These are phyloP conservation scores for Aspergillus arachidicola DNA, from an alignment of 2,329 filamentous ascomycete species.

Conservation along the genomic window DNA sequence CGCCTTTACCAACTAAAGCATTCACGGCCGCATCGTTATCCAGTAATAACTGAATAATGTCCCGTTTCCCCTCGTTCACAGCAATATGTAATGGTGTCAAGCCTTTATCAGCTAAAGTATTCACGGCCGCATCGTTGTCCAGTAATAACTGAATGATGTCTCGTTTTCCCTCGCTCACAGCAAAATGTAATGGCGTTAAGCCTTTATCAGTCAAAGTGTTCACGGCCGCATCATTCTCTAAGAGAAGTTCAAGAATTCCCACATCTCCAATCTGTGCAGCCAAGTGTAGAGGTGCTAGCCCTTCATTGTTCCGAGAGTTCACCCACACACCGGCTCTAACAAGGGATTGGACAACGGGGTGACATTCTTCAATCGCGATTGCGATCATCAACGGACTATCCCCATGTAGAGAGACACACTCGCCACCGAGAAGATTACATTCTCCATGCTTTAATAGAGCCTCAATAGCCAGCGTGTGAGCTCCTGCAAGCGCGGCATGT, in stretches of 20 bases:
- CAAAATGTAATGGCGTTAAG: neutral
- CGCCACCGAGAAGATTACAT: neutral
- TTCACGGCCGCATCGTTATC: neutral
- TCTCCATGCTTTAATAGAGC: neutral
- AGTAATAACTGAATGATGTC: neutral
- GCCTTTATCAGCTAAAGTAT: neutral
- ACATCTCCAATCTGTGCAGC: neutral
- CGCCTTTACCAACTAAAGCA: neutral
- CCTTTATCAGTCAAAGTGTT: neutral
- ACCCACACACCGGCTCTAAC: neutral
- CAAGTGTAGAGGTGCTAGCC: neutral
- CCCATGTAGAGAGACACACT: neutral
- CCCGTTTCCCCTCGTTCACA: neutral
- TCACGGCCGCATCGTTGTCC: neutral
- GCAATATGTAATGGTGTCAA: neutral
- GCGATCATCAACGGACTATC: neutral
- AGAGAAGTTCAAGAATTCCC: neutral
- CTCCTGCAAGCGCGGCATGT: neutral
- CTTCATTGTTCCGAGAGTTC: neutral
- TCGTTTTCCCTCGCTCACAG: neutral
- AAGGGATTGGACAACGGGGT: neutral
- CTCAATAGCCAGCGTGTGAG: neutral
- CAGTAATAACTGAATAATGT: neutral
- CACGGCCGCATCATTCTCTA: neutral
- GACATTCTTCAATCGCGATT: neutral